Evolutionary conservation across 441 rosid species (phyloP), one percentile per base, ranked within the genome.

Genomic region (Brassica balearica): DNA sequence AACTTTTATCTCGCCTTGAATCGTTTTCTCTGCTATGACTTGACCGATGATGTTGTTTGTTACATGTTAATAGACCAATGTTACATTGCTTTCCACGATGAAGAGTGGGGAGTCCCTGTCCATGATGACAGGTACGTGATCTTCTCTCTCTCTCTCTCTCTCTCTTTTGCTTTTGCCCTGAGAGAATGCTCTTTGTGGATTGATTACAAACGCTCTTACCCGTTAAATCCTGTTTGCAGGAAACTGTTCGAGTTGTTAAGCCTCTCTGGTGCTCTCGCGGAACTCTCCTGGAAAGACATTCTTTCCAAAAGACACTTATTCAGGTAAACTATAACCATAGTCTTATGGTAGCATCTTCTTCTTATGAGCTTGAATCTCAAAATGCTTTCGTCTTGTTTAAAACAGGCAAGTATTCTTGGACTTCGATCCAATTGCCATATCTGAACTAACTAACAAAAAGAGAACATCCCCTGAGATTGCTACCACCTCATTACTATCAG

Each of bases 81-180:
- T 69, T 91, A 92, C 84, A 86, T 83, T 71, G 88, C 92, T 65
- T 95, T 95, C 81, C 97, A 95, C 20, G 97, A 95, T 77, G 94
- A 93, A 86, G 99, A 95, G 86, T 95, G 98, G 98, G 99, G 98
- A 77, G 90, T 90, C 78, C 92, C 96, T 6, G 90, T 89, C 64
- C 95, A 93, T 67, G 95, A 95, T 77, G 97, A 95, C 89, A 93
- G 86, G 99, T 93, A 91, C 46, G n/a, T 56, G 8, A 2, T 53
- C 59, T 6, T 7, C 14, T 78, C 73, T 65, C 41, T 43, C 59
- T 4, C 55, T 51, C 22, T 53, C 27, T 77, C 59, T 4, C 55
- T 51, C 22, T 53, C 27, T 77, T 68, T 70, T 29, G 59, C 65
- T 80, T 60, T 53, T 6, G 4, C 22, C 22, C 59, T 6, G 6